Evolutionary conservation across 2,329 filamentous ascomycete species (phyloP).

Genomic region (Talaromyces verruculosus): DNA sequence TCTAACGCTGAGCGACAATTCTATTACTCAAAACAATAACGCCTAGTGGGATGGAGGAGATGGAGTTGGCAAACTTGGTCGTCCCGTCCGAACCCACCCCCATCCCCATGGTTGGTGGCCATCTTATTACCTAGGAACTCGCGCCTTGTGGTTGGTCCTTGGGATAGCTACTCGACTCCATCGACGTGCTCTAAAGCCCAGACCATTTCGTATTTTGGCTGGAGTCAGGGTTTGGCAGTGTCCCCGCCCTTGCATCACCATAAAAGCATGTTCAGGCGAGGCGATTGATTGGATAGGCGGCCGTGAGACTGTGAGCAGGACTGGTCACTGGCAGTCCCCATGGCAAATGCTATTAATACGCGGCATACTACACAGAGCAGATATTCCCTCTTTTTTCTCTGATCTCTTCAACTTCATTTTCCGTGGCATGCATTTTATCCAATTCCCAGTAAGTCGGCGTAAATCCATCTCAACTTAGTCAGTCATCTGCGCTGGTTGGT

Average conservation of each 20-base stretch:
- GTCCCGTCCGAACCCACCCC: slow-evolving; percentile 15
- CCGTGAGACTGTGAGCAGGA: neutral
- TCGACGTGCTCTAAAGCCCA: neutral
- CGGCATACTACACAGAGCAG: neutral
- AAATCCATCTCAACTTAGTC: neutral
- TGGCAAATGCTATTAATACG: slow-evolving; percentile 14
- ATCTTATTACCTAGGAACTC: slow-evolving; percentile 8
- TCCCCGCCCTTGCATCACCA: slow-evolving; percentile 6
- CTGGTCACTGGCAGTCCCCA: neutral
- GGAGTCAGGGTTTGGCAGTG: slow-evolving; percentile 8
- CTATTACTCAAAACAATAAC: slow-evolving; percentile 10
- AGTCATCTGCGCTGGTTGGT: too few species aligned
- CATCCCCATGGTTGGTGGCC: slow-evolving; percentile 12
- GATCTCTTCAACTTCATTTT: neutral
- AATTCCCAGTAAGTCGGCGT: neutral
- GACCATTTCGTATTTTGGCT: slow-evolving; percentile 1
- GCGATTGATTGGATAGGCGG: neutral
- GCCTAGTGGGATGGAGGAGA: neutral
- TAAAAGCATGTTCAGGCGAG: neutral
- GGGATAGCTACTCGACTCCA: neutral
- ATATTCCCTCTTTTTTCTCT: neutral
- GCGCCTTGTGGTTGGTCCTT: slow-evolving; percentile 15
- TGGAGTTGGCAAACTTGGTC: slow-evolving; percentile 16
- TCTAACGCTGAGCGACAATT: slow-evolving; percentile 1
- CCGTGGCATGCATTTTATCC: neutral